These are phyloP conservation scores for Blastocystis sp. DNA, from an alignment of 352 stramenopile species.

Conservation along the genomic window DNA sequence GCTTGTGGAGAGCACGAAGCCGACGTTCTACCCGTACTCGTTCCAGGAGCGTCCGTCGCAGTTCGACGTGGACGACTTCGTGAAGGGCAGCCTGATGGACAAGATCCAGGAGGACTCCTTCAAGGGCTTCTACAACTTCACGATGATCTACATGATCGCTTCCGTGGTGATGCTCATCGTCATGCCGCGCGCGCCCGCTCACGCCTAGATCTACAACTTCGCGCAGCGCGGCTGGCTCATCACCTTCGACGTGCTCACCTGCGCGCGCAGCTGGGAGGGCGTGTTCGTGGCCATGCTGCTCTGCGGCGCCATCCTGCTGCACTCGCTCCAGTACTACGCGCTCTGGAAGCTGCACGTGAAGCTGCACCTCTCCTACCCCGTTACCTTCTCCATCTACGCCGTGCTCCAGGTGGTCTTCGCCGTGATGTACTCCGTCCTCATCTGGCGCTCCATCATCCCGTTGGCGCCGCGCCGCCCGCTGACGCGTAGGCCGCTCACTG, in stretches of 20 bases:
- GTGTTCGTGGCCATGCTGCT: not conserved
- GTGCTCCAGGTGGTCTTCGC: not conserved
- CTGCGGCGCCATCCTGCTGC: constrained; percentile 1
- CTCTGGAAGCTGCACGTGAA: not conserved
- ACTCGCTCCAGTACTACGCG: constrained; percentile 18
- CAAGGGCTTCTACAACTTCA: constrained; percentile 69
- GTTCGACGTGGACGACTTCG: constrained; percentile 23
- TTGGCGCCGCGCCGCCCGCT: not conserved
- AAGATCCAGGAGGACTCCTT: constrained; percentile 48
- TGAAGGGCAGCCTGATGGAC: constrained; percentile 29
- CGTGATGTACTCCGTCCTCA: not conserved
- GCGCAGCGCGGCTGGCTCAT: constrained; percentile 53
- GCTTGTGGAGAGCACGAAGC: constrained; percentile 60
- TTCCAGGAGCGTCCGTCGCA: constrained; percentile 17
- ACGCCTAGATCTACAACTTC: constrained; percentile 40
- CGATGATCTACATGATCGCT: constrained; percentile 55
- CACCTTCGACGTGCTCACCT: not conserved
- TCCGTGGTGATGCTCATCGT: constrained; percentile 36
- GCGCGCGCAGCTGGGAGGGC: constrained; percentile 19
- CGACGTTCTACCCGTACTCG: constrained; percentile 60
- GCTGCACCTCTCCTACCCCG: constrained; percentile 22
- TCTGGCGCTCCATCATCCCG: constrained; percentile 55
- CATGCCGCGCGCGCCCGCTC: not conserved
- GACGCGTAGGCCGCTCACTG: constrained; percentile 13
- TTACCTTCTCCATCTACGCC: constrained; percentile 27